Evolutionary conservation across 306 rosid genomes (phyloP), one percentile per base, ranked within the genome.

Genomic region (Cicer arietinum): DNA sequence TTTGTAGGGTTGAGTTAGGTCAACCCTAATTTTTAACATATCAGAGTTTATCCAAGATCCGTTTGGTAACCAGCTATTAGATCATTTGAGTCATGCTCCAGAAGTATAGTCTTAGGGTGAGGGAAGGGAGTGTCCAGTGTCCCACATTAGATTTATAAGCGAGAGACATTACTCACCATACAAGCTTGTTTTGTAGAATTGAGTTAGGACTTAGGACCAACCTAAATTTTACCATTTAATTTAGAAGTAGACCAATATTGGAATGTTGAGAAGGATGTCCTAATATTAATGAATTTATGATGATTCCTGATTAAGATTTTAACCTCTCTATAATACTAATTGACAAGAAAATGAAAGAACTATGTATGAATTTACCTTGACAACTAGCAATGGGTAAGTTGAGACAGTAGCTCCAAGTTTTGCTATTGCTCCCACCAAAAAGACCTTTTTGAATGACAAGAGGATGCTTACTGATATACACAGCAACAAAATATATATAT

Each of bases 341-440:
- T 42, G 14, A 45, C 11, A 48, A 78, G 30, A 60, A 68, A 46
- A 77, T 52, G 69, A 73, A 77, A 56, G 20, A 74, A 71, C 11
- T 6, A 57, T 20, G 7, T 48, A 13, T 56, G 42, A 45, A 51
- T 71, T 86, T 85, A 91, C 97, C 94, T 91, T 91, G 78, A 91
- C 97, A 76, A 91, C 97, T 56, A 86, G 85, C 69, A 91, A 71
- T 42, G 97, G 94, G 67, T 91, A 91, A 17, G 95, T 91, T 74
- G 89, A 8, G 53, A 91, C 86, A 54, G 97, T 91, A 20, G 94
- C 97, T 73, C 97, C 97, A 46, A 91, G 92, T 83, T 91, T 91
- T 35, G 97, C 94, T 79, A 91, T n/a, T 51, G 97, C 97, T 68
- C 97, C 94, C 51, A 86, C 81, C 48, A 88, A 53, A 80, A 89